Percentiles rank a stretch among this genome's conserved stretches.
Conservation (phyloP, 352 stramenopile species). For the Globisporangium irregulare region DNA sequence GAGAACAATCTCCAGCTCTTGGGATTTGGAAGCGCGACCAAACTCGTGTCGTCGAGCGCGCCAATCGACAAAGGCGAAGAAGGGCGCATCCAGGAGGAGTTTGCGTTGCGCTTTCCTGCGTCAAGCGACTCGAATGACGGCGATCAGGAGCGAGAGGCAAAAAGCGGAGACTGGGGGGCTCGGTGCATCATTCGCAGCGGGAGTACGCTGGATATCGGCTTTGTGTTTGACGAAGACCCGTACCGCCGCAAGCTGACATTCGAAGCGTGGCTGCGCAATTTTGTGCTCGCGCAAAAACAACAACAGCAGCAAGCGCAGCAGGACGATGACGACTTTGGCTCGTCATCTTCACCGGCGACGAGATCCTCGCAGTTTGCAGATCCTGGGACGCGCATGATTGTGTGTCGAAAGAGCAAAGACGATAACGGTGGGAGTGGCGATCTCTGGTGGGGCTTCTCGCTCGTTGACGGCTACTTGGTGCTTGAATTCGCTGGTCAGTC, state of each 20-base stretch:
- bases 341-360: background rate
- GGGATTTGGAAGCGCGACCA: constrained; percentile 30
- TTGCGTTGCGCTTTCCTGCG: constrained; percentile 53
- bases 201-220: constrained; percentile 65
- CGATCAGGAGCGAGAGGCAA: constrained; percentile 1
- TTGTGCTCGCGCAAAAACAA: constrained; percentile 27
- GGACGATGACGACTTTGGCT: constrained; percentile 17
- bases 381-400: constrained; percentile 8
- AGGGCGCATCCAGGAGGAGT: constrained; percentile 66
- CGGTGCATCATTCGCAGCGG: constrained; percentile 49
- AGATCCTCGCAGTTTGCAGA: constrained; percentile 5
- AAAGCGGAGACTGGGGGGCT: constrained; percentile 29
- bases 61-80: constrained; percentile 75
- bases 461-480: constrained; percentile 44
- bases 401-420: constrained; percentile 17
- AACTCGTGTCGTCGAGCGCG: constrained; percentile 50
- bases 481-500: constrained; percentile 44
- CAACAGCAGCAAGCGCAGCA: constrained; percentile 38
- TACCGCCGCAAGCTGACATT: constrained; percentile 78
- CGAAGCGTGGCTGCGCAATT: constrained; percentile 74
- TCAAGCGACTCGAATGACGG: background rate
- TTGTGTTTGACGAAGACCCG: constrained; percentile 75
- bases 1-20: constrained; percentile 71
- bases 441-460: constrained; percentile 42
- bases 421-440: background rate